Base-by-base conservation (phyloP, 1,284 basidiomycete species). In the Wolfiporia cocos region DNA sequence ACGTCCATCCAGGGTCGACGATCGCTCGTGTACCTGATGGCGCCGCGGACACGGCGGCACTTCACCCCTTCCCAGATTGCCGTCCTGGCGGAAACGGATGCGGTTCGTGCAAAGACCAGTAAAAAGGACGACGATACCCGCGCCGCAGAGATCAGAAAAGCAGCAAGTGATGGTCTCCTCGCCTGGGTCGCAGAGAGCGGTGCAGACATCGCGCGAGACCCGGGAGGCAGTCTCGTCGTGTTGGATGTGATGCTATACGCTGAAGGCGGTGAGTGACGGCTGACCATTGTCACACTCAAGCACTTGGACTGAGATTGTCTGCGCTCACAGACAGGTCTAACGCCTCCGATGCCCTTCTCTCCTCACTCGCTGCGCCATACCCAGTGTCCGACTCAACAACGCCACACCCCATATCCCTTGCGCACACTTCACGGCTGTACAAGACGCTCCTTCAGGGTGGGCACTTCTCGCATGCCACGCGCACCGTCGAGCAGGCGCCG, bases 361-460 rank as follows among this genome's bases (percentile, higher is more conserved):
- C 63, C 20, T 71, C 77, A 0, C 68, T 90, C 17, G 58, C 70
- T 1, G 54, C 62, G 1, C 66, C 76, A 9, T 84, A 86, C 56
- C 76, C 80, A 1, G 73, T 76, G 5, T 46, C 67, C 10, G 69
- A 75, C 29, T 44, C 65, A 0, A 48, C 66, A 5, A 56, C 54
- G 3, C 72, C 73, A 0, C 88, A 92, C 60, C 71, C 76, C 7
- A 81, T 92, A 46, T 82, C 92, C 55, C 72, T 92, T 12, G 77
- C 89, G 0, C 87, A 90, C 58, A 76, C 81, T 2, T 83, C 86
- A 2, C 73, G 91, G 33, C 59, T 91, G 41, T 92, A 90, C 73
- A 93, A 94, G 63, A 81, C 79, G 1, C 76, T 93, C 10, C 71
- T 94, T 0, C 86, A 92, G 55, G 91, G 91, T n/a, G 91, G 91